Evolutionary conservation across 345 rosid genomes (phyloP).

Genomic region (Orychophragmus violaceus): DNA sequence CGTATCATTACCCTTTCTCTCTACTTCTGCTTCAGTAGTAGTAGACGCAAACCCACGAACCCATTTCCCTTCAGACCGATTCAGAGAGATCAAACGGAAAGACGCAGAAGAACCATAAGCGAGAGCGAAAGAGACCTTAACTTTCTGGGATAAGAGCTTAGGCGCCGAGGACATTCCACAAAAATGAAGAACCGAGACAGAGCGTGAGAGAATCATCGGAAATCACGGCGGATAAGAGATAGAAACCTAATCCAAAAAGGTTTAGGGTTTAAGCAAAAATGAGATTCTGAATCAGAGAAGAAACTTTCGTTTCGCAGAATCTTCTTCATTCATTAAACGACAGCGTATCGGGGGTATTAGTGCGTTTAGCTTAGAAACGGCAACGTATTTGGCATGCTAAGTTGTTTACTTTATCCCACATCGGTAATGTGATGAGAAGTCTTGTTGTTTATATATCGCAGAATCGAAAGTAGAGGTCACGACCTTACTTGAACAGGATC

Average conservation of each 20-base stretch:
- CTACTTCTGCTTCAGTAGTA: constrained; percentile 29
- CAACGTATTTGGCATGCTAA: background rate
- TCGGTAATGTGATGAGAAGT: background rate
- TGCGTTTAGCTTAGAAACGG: background rate
- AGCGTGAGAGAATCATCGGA: constrained; percentile 41
- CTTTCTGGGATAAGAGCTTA: constrained; percentile 34
- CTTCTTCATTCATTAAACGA: background rate
- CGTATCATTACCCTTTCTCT: constrained; percentile 33
- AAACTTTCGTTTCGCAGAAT: constrained; percentile 4
- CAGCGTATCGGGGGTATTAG: background rate
- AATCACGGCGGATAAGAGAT: background rate
- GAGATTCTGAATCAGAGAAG: background rate
- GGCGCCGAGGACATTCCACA: constrained; percentile 35
- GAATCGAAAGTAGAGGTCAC: background rate
- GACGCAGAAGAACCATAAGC: constrained; percentile 23
- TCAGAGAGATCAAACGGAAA: constrained; percentile 31
- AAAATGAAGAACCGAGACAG: constrained; percentile 43
- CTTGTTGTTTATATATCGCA: background rate
- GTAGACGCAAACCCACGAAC: constrained; percentile 33
- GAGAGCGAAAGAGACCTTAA: constrained; percentile 32
- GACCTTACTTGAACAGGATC: constrained; percentile 19
- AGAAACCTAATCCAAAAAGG: background rate
- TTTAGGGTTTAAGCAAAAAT: background rate
- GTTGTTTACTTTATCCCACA: background rate
- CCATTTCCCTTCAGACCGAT: constrained; percentile 24